phyloP scores from a whole-genome alignment of 1,284 basidiomycete genomes.

The Heliocybe sulcata region DNA sequence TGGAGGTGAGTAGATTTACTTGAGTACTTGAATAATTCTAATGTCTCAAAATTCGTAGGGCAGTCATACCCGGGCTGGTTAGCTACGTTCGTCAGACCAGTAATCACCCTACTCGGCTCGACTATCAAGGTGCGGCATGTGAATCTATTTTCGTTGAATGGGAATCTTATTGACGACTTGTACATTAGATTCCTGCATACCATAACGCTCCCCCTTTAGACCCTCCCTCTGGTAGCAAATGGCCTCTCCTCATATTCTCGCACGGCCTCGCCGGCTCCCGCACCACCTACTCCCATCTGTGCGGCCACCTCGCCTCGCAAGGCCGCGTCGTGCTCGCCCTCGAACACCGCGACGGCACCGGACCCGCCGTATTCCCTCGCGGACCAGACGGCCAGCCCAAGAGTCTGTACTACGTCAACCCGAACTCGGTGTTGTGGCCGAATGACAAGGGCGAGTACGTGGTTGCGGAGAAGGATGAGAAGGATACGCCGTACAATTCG shows the following conservation, averaged over 20 bases:
- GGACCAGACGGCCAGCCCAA: neutral
- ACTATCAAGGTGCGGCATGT: neutral
- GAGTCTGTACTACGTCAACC: conserved; percentile 9
- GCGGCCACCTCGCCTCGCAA: conserved; percentile 59
- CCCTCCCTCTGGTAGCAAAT: conserved; percentile 20
- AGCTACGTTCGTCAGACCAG: neutral
- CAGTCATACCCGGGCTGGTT: neutral
- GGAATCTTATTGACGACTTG: neutral
- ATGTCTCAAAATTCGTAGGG: conserved; percentile 35
- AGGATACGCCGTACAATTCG: conserved; percentile 11
- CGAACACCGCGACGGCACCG: conserved; percentile 75
- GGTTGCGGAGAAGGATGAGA: conserved; percentile 27
- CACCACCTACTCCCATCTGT: conserved; percentile 45
- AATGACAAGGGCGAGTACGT: neutral
- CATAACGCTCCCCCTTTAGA: conserved; percentile 45
- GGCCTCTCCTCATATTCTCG: conserved; percentile 75
- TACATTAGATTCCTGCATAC: conserved; percentile 46
- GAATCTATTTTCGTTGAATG: neutral
- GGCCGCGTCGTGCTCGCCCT: conserved; percentile 73
- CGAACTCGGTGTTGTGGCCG: neutral
- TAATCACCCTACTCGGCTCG: neutral
- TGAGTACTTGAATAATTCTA: conserved; percentile 42
- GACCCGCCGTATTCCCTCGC: conserved; percentile 31
- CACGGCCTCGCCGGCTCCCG: conserved; percentile 76
- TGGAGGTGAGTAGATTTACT: conserved; percentile 26